Percentiles rank a stretch among this genome's conserved stretches.
These are phyloP conservation scores for Cokeromyces recurvatus DNA, from an alignment of 371 early-diverging fungal species.

Conservation along the genomic window DNA sequence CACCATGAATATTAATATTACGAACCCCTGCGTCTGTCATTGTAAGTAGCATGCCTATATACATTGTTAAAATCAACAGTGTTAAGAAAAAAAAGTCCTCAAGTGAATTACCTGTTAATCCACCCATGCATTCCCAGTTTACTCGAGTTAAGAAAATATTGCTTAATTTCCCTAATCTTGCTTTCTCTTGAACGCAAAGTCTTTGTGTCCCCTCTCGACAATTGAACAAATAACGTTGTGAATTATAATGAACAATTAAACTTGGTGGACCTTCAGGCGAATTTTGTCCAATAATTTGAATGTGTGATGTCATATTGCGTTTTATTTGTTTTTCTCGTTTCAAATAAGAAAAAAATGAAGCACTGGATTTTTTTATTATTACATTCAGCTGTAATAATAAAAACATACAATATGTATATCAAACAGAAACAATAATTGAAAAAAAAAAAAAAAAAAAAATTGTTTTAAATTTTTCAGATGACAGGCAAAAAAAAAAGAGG, in stretches of 20 bases:
- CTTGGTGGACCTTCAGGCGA: slow-evolving; percentile 70
- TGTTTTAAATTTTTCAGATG: no score
- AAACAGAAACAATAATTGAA: no score
- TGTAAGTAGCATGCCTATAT: slow-evolving; percentile 82
- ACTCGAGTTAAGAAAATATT: slow-evolving; percentile 78
- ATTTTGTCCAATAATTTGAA: slow-evolving; percentile 74
- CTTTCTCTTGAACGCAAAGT: slow-evolving; percentile 71
- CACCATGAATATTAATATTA: slow-evolving; percentile 63
- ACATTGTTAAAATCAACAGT: not conserved
- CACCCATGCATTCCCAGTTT: slow-evolving; percentile 82
- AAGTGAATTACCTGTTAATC: slow-evolving; percentile 81
- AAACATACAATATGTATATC: no score
- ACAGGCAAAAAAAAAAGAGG: no score
- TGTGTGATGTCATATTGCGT: slow-evolving; percentile 69
- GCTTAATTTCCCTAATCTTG: slow-evolving; percentile 62
- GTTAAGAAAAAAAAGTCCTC: no score
- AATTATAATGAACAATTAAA: slow-evolving; percentile 75
- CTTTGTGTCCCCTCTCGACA: slow-evolving; percentile 94
- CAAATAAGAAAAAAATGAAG: no score
- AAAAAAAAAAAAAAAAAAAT: no score
- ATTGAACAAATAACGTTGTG: slow-evolving; percentile 88
- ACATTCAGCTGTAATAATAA: no score
- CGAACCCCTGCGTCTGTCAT: slow-evolving; percentile 72
- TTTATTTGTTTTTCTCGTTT: not conserved
- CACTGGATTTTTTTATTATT: no score